phyloP scores from a whole-genome alignment of 2,329 filamentous ascomycete species.

The Fusarium oxysporum region DNA sequence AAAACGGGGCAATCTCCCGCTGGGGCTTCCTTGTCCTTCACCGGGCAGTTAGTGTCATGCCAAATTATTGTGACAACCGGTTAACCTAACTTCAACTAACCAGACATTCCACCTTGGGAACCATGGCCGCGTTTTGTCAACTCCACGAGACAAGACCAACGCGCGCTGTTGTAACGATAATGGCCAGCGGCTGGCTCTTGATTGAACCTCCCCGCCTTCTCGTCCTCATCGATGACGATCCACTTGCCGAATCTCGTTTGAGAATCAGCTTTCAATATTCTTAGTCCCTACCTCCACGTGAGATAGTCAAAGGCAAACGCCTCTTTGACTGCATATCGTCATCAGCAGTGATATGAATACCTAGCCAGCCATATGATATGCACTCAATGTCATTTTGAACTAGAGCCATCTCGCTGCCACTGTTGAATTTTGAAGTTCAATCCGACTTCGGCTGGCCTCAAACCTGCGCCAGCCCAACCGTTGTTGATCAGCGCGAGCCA shows the following conservation, averaged over 20 bases:
- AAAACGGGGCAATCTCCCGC: conserved; percentile 30
- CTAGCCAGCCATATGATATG: neutral
- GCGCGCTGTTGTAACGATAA: neutral
- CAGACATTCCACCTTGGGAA: neutral
- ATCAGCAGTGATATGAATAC: neutral
- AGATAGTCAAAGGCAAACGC: neutral
- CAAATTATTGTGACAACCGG: neutral
- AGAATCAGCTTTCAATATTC: conserved; percentile 1
- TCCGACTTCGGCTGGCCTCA: conserved; percentile 30
- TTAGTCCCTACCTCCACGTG: neutral
- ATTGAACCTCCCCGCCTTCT: neutral
- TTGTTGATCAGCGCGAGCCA: conserved; percentile 36
- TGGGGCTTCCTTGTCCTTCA: conserved; percentile 29
- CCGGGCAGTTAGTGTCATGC: neutral
- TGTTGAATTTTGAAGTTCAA: neutral
- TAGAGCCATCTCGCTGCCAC: neutral
- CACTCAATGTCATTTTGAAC: neutral
- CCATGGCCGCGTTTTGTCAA: neutral
- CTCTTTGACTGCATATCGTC: neutral
- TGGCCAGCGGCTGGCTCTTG: neutral
- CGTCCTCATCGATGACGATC: neutral
- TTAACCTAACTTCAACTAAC: conserved; percentile 9
- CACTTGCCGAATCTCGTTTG: conserved; percentile 1
- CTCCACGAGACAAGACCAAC: neutral
- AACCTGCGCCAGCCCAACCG: conserved; percentile 30